A percentile compares a stretch with the other conserved stretches of the same genome.
Conservation (phyloP, 148 eudicot species). For the Persicaria maculosa region DNA sequence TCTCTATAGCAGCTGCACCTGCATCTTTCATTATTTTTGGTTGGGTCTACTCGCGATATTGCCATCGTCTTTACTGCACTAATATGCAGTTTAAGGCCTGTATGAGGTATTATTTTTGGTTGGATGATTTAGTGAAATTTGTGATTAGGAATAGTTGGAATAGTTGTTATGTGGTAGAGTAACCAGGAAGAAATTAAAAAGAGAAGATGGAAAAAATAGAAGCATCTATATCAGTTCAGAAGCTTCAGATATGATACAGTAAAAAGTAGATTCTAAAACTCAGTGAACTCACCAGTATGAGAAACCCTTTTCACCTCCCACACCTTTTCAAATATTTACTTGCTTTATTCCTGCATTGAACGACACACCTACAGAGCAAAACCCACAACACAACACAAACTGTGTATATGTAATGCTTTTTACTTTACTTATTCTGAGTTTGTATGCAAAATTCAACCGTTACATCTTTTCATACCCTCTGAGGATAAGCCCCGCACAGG, state of each 20-base stretch:
- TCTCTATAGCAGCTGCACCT: too few species aligned
- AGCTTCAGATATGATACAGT: not conserved
- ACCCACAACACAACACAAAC: not conserved
- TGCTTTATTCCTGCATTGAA: constrained; percentile 6
- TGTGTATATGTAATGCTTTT: not conserved
- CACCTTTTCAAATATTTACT: not conserved
- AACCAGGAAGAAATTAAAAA: not conserved
- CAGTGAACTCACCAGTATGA: not conserved
- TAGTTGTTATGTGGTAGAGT: not conserved
- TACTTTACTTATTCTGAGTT: not conserved
- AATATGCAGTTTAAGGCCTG: too few species aligned
- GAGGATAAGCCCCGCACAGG: not conserved
- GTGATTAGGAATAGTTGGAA: too few species aligned
- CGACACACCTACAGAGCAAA: not conserved
- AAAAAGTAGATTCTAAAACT: constrained; percentile 8
- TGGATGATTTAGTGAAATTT: too few species aligned
- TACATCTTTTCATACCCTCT: not conserved
- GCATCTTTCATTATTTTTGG: too few species aligned
- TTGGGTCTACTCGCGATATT: too few species aligned
- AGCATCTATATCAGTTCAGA: not conserved
- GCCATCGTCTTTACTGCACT: too few species aligned
- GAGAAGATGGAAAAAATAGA: not conserved
- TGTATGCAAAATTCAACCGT: constrained; percentile 5
- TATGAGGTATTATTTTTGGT: too few species aligned
- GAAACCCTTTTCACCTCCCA: not conserved